Evolutionary conservation across 2,329 filamentous ascomycete species (phyloP), one percentile per base, ranked within the genome.

Genomic region (Tolypocladium amazonense): DNA sequence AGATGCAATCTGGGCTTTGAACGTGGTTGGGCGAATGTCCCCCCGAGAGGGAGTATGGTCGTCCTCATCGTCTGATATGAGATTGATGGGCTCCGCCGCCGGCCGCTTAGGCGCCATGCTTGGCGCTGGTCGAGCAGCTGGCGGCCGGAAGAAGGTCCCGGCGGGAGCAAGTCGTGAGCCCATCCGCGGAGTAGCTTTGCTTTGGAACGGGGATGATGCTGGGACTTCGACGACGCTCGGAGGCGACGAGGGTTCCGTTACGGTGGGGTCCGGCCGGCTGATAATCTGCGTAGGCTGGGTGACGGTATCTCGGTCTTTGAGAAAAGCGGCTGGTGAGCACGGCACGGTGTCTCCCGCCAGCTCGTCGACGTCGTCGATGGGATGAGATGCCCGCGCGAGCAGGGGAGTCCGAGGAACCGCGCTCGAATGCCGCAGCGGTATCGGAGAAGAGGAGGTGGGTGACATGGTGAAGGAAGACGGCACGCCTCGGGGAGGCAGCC

Each of bases 191-290:
- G 66, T 60, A 57, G 68, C 67, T 71, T 70, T 65, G 69, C 66
- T 66, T 68, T 82, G 81, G 60, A 87, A 80, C 2, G 92, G 92
- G 1, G 93, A 97, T 3, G 92, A 97, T n/a, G 90, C 90, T 37
- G 88, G 87, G 3, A 97, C 92, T 72, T 96, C 92, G 59, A 97
- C 70, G 23, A 77, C 67, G 39, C 77, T 76, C 33, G 72, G 66
- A 11, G 77, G 76, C 0, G 81, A 81, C 9, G 79, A 77, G 30
- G 74, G 74, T 53, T 67, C 63, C 37, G 68, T 59, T 2, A 68
- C 59, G 2, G 63, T 63, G 38, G 78, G 71, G 3, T 70, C 70
- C 0, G 75, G 73, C 4, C 74, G 74, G 56, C 73, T 71, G 25
- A 81, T 69, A 20, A 81, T 69, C 62, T 82, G 79, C 1, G 78